Evolutionary conservation across 257 asterid genomes (phyloP).

Genomic region (Gentiana dahurica): DNA sequence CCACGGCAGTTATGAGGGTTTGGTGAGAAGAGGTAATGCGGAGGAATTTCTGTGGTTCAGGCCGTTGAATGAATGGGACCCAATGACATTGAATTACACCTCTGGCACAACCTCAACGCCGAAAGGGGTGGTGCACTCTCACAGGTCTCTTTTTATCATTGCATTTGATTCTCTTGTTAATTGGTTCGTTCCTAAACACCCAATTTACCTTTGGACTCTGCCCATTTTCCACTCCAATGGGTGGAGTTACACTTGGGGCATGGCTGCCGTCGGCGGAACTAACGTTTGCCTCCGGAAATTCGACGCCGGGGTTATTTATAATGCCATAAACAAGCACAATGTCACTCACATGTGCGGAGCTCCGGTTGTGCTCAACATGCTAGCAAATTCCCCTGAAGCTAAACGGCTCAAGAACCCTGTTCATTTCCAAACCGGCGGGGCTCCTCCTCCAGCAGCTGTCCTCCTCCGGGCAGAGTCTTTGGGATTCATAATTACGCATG

Average conservation of each 20-base stretch:
- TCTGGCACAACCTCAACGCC: conserved; percentile 86
- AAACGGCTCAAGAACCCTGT: conserved; percentile 28
- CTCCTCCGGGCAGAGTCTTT: conserved; percentile 43
- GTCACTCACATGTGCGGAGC: conserved; percentile 93
- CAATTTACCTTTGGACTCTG: conserved; percentile 69
- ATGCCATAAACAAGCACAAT: conserved; percentile 17
- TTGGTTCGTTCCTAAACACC: conserved; percentile 57
- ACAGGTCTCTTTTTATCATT: conserved; percentile 39
- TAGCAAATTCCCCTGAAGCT: conserved; percentile 29
- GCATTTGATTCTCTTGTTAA: conserved; percentile 42
- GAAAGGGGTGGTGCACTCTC: conserved; percentile 70
- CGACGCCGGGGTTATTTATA: conserved; percentile 35
- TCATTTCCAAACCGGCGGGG: conserved; percentile 46
- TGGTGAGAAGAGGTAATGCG: conserved; percentile 32
- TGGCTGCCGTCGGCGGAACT: conserved; percentile 80
- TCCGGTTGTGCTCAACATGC: conserved; percentile 61
- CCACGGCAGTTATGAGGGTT: conserved; percentile 32
- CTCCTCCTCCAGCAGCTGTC: conserved; percentile 68
- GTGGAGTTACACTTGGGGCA: conserved; percentile 92
- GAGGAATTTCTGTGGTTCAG: conserved; percentile 36
- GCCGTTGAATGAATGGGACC: conserved; percentile 49
- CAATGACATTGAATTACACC: conserved; percentile 68
- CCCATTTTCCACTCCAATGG: conserved; percentile 92
- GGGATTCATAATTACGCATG: conserved; percentile 56
- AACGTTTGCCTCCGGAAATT: conserved; percentile 59